These are phyloP conservation scores for Panaeolus cyanescens DNA, from an alignment of 768 basidiomycete species.

Conservation along the genomic window DNA sequence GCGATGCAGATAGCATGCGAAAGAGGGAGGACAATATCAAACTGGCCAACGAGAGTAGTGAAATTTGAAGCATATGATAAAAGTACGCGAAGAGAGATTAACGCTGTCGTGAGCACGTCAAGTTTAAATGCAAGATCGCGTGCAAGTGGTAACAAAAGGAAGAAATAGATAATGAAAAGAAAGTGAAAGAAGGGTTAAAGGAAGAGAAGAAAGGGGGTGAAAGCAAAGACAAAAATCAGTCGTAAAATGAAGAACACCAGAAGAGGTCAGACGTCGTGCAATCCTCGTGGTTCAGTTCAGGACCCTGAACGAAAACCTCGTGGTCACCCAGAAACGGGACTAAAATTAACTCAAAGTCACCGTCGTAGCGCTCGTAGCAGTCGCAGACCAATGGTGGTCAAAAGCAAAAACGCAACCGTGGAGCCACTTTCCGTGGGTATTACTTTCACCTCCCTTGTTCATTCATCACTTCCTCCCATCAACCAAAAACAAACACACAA, in stretches of 20 bases:
- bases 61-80: neutral
- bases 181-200: neutral
- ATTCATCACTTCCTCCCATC: neutral
- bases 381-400: neutral
- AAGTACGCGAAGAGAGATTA: neutral
- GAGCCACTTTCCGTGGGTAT: neutral
- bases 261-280: neutral
- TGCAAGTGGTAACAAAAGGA: slow-evolving; percentile 1
- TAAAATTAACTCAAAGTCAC: neutral
- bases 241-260: neutral
- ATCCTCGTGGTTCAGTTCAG: neutral
- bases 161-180: neutral
- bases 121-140: neutral
- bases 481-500: neutral
- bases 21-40: neutral
- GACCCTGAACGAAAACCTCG: neutral
- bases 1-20: neutral
- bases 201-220: neutral
- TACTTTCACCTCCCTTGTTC: neutral
- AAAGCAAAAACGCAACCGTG: neutral
- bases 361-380: neutral
- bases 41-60: neutral
- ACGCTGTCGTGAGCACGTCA: neutral
- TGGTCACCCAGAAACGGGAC: neutral
- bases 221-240: neutral